These are phyloP conservation scores for Lactarius akahatsu DNA, from an alignment of 768 basidiomycete species.

Conservation along the genomic window DNA sequence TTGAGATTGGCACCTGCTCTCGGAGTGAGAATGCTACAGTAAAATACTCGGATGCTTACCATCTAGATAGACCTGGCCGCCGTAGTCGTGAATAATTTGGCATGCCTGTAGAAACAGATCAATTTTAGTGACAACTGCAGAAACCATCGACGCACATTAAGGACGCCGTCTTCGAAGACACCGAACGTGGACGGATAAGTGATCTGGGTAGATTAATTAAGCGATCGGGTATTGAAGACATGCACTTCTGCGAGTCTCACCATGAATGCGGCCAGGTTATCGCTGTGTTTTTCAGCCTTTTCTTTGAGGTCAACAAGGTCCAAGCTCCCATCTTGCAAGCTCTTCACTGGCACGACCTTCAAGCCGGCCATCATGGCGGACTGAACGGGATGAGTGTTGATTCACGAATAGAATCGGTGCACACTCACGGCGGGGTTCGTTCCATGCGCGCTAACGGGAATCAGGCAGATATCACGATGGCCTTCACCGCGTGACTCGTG, in stretches of 20 bases:
- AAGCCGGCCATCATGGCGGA: conserved; percentile 97
- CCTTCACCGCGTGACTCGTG: conserved; percentile 85
- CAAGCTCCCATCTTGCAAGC: conserved; percentile 80
- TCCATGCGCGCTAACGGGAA: conserved; percentile 95
- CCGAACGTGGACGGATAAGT: conserved; percentile 98
- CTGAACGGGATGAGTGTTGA: conserved; percentile 41
- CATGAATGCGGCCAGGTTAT: conserved; percentile 95
- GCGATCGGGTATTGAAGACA: conserved; percentile 22
- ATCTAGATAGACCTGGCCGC: conserved; percentile 97
- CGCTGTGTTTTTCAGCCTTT: conserved; percentile 90
- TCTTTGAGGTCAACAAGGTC: conserved; percentile 81
- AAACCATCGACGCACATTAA: conserved; percentile 47
- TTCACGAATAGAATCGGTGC: background rate
- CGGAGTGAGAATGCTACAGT: background rate
- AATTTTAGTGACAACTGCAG: background rate
- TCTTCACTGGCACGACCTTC: conserved; percentile 95
- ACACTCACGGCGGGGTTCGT: conserved; percentile 91
- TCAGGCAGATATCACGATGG: conserved; percentile 87
- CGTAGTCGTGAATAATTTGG: conserved; percentile 89
- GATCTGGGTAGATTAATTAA: conserved; percentile 51
- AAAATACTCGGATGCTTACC: conserved; percentile 40
- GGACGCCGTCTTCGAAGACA: conserved; percentile 91
- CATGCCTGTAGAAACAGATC: conserved; percentile 58
- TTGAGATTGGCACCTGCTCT: conserved; percentile 81
- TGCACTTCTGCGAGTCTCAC: conserved; percentile 38